phyloP scores from a whole-genome alignment of 129 eudicot species.

The Helianthus tuberosus region DNA sequence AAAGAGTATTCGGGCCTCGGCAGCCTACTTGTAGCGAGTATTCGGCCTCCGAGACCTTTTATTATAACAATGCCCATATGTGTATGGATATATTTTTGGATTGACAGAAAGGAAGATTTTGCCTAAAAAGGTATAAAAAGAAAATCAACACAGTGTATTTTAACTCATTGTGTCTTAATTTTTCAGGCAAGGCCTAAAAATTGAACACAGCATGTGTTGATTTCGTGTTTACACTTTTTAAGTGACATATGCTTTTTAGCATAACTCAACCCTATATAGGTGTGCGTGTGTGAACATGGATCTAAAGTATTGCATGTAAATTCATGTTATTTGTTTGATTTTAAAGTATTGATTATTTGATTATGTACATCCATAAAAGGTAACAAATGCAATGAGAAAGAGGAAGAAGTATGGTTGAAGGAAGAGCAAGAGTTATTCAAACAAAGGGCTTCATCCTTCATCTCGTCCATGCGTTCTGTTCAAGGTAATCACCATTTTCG shows the following conservation, averaged over 20 bases:
- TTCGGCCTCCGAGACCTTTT: too few relatives aligned
- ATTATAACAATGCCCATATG: too few relatives aligned
- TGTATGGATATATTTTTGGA: too few relatives aligned
- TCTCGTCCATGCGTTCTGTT: conserved; percentile 17
- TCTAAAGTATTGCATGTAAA: neutral
- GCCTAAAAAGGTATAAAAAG: too few relatives aligned
- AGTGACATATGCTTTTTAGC: neutral
- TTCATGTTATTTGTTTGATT: neutral
- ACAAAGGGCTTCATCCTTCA: conserved; percentile 29
- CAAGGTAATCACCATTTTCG: conserved; percentile 23
- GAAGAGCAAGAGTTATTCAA: conserved; percentile 33
- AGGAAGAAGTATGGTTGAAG: conserved; percentile 22
- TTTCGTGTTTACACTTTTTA: neutral
- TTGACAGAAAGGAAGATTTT: too few relatives aligned
- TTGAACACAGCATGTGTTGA: too few relatives aligned
- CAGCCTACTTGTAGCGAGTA: too few relatives aligned
- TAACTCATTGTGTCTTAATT: too few relatives aligned
- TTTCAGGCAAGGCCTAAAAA: too few relatives aligned
- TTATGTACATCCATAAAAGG: conserved; percentile 3
- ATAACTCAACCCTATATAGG: too few relatives aligned
- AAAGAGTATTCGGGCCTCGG: too few relatives aligned
- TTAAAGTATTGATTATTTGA: neutral
- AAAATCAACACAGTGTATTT: too few relatives aligned
- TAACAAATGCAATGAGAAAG: conserved; percentile 17
- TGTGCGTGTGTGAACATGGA: neutral